Percentiles rank a stretch among this genome's conserved stretches.
Evolutionary conservation across 2,329 filamentous ascomycete genomes (phyloP).

Genomic region (Aspergillus transmontanensis): DNA sequence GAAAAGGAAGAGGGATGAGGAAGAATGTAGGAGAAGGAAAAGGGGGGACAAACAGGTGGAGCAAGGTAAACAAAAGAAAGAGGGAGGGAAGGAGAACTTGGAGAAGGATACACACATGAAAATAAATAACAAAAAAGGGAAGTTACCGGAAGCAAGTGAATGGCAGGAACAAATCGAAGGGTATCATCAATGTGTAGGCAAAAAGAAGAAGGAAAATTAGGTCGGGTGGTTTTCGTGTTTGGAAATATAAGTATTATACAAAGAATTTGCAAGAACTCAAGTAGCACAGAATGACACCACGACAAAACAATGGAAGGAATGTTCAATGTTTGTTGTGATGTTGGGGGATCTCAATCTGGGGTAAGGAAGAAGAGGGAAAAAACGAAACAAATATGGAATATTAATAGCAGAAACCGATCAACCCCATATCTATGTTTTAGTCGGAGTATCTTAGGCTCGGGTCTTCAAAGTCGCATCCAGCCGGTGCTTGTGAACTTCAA

Average conservation of each 20-base stretch:
- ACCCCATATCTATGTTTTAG: not conserved
- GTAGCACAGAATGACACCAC: conserved; percentile 3
- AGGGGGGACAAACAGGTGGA: not conserved
- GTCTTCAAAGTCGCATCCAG: not conserved
- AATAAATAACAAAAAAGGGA: not conserved
- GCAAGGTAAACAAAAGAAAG: not conserved
- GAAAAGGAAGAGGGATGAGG: not conserved
- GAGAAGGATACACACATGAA: not conserved
- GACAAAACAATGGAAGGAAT: not conserved
- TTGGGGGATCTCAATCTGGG: conserved; percentile 14
- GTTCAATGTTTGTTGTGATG: conserved; percentile 6
- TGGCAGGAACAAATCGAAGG: not conserved
- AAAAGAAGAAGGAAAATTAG: not conserved
- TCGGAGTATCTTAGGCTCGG: not conserved
- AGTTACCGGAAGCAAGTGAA: conserved; percentile 3
- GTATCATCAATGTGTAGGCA: not conserved
- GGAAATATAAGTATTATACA: not conserved
- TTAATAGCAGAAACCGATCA: not conserved
- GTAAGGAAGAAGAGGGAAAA: conserved; percentile 13
- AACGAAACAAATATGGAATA: conserved; percentile 3
- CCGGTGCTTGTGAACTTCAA: not conserved
- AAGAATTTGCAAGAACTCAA: not conserved
- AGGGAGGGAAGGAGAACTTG: not conserved
- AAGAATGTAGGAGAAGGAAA: conserved; percentile 5
- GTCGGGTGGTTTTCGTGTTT: not conserved